Evolutionary conservation across 352 stramenopile species (phyloP).

Genomic region (Pythium dissimile): DNA sequence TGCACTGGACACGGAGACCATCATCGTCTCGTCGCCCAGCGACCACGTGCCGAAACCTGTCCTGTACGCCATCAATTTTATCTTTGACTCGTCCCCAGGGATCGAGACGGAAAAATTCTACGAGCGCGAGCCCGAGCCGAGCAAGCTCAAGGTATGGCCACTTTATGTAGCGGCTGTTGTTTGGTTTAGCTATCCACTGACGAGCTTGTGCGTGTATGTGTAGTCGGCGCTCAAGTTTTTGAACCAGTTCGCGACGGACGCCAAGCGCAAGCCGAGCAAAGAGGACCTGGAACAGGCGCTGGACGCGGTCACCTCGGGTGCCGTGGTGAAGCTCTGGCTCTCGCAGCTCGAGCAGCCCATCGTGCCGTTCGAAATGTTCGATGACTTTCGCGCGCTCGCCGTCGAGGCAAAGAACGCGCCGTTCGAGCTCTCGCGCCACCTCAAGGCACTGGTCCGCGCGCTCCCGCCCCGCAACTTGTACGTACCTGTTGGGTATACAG

Average conservation of each 20-base stretch:
- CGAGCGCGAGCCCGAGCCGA: slow-evolving; percentile 40
- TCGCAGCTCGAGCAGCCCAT: slow-evolving; percentile 62
- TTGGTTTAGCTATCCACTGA: neutral
- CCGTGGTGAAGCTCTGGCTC: slow-evolving; percentile 62
- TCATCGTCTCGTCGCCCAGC: slow-evolving; percentile 34
- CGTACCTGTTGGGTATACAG: slow-evolving; percentile 2
- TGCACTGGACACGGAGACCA: slow-evolving; percentile 41
- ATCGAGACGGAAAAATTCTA: slow-evolving; percentile 80
- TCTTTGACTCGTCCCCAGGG: slow-evolving; percentile 73
- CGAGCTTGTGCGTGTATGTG: neutral
- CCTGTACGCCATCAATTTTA: slow-evolving; percentile 72
- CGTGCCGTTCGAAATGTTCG: slow-evolving; percentile 60
- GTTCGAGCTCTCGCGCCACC: slow-evolving; percentile 53
- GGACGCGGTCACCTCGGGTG: slow-evolving; percentile 53
- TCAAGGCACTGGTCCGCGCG: slow-evolving; percentile 52
- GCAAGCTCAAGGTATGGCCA: slow-evolving; percentile 46
- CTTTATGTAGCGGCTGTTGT: neutral
- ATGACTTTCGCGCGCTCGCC: slow-evolving; percentile 51
- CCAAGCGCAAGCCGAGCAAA: slow-evolving; percentile 45
- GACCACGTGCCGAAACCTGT: slow-evolving; percentile 57
- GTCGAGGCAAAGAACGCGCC: slow-evolving; percentile 33
- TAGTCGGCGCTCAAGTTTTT: slow-evolving; percentile 53
- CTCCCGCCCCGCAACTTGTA: slow-evolving; percentile 71
- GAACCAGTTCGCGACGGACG: slow-evolving; percentile 46
- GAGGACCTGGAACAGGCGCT: slow-evolving; percentile 57